phyloP scores from a whole-genome alignment of 192 early-diverging fungal genomes.

The Funneliformis geosporum region DNA sequence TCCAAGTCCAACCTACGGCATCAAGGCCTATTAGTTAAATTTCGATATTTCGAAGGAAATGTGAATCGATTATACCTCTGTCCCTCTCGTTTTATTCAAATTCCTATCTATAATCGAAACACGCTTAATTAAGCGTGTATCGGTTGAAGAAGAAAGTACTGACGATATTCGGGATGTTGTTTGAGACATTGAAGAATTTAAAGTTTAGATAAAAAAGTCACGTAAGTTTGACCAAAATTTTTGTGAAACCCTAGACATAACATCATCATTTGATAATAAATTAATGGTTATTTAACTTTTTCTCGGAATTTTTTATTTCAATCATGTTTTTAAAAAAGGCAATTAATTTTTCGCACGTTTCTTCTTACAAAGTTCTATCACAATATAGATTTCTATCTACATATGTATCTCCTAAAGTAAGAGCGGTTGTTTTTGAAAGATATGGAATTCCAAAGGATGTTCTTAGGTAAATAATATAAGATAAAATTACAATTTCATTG shows the following conservation, averaged over 20 bases:
- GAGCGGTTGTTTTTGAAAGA: background rate
- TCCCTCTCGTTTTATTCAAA: slow-evolving; percentile 68
- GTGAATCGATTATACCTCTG: slow-evolving; percentile 57
- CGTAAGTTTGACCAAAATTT: no score
- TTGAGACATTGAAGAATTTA: slow-evolving; percentile 21
- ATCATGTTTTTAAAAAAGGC: no score
- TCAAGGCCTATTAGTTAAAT: background rate
- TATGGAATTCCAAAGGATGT: background rate
- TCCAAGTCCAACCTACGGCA: slow-evolving; percentile 65
- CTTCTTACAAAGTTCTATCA: background rate
- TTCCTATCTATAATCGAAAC: slow-evolving; percentile 71
- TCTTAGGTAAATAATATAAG: background rate
- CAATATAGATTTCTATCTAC: background rate
- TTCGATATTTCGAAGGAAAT: background rate
- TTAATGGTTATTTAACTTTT: no score
- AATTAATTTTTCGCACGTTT: no score
- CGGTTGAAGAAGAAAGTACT: slow-evolving; percentile 2
- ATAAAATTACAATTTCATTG: background rate
- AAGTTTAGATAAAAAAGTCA: no score
- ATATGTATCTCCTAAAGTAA: background rate
- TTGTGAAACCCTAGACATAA: no score
- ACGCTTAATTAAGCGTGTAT: slow-evolving; percentile 23
- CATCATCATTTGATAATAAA: no score
- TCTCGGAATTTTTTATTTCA: no score
- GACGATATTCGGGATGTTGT: slow-evolving; percentile 7